These are phyloP conservation scores for Myxozyma vanderwaltii DNA, from an alignment of 805 yeast genomes.

Conservation along the genomic window DNA sequence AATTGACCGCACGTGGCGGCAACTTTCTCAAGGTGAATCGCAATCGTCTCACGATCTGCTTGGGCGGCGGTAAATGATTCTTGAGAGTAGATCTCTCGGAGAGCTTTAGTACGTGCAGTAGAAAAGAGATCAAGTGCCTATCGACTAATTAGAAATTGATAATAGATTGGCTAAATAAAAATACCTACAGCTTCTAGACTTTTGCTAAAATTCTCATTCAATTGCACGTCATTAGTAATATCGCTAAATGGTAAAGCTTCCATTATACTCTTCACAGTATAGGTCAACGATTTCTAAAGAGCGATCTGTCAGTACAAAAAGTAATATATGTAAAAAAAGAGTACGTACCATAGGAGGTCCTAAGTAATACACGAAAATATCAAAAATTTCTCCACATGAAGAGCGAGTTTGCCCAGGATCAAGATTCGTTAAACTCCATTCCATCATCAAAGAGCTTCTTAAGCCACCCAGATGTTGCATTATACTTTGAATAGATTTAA, in stretches of 20 bases:
- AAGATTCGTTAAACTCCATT: constrained; percentile 25
- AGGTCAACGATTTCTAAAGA: constrained; percentile 29
- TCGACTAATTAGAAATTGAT: background rate
- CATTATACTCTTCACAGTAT: constrained; percentile 56
- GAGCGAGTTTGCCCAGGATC: constrained; percentile 18
- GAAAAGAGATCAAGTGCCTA: constrained; percentile 53
- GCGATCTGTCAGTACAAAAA: background rate
- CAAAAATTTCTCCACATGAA: constrained; percentile 53
- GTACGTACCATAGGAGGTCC: constrained; percentile 71
- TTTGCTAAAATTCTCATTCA: constrained; percentile 47
- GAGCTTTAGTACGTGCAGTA: constrained; percentile 57
- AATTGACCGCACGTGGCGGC: constrained; percentile 85
- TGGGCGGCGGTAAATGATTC: constrained; percentile 51
- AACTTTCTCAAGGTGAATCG: constrained; percentile 67
- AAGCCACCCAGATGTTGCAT: constrained; percentile 66
- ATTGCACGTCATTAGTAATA: constrained; percentile 42
- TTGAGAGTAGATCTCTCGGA: constrained; percentile 59
- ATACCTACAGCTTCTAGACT: constrained; percentile 23
- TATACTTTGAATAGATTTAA: constrained; percentile 54
- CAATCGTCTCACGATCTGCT: constrained; percentile 46
- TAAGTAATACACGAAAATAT: constrained; percentile 63
- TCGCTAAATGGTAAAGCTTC: constrained; percentile 59
- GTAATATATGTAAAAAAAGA: constrained; percentile 25
- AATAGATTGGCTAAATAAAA: no score
- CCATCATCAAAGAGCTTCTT: constrained; percentile 64